A percentile compares a stretch with the other conserved stretches of the same genome.
These are phyloP conservation scores for Endogone sp. DNA, from an alignment of 192 early-diverging fungal genomes.

Conservation along the genomic window DNA sequence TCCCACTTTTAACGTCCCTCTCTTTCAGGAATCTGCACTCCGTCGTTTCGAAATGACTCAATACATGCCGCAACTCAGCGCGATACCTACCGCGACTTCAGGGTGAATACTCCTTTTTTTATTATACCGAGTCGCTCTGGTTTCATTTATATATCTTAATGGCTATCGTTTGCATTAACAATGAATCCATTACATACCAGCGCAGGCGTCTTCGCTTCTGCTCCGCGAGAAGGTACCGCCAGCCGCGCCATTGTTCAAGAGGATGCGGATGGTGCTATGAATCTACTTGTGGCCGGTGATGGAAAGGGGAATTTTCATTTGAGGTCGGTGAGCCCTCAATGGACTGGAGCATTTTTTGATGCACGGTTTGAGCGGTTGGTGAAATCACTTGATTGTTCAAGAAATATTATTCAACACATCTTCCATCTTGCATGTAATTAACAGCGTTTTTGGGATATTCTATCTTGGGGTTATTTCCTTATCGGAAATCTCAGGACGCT, in stretches of 20 bases:
- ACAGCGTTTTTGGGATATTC: conserved; percentile 24
- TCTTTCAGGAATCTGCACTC: background rate
- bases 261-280: conserved; percentile 4
- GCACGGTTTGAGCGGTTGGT: background rate
- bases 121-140: too few relatives aligned
- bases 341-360: background rate
- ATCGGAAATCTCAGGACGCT: conserved; percentile 1
- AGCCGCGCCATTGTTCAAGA: conserved; percentile 5
- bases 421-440: background rate
- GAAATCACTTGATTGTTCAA: background rate
- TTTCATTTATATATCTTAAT: too few relatives aligned
- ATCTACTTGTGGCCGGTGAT: conserved; percentile 19
- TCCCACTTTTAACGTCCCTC: background rate
- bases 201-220: background rate
- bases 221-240: background rate
- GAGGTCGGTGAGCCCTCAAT: conserved; percentile 4
- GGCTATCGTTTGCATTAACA: too few relatives aligned
- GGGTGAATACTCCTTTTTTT: background rate
- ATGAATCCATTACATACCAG: too few relatives aligned
- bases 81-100: background rate
- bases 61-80: background rate
- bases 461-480: conserved; percentile 14
- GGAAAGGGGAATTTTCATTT: conserved; percentile 18
- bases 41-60: background rate
- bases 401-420: too few relatives aligned